Evolutionary conservation across 2,329 filamentous ascomycete species (phyloP).

Genomic region (Cercospora sesami): DNA sequence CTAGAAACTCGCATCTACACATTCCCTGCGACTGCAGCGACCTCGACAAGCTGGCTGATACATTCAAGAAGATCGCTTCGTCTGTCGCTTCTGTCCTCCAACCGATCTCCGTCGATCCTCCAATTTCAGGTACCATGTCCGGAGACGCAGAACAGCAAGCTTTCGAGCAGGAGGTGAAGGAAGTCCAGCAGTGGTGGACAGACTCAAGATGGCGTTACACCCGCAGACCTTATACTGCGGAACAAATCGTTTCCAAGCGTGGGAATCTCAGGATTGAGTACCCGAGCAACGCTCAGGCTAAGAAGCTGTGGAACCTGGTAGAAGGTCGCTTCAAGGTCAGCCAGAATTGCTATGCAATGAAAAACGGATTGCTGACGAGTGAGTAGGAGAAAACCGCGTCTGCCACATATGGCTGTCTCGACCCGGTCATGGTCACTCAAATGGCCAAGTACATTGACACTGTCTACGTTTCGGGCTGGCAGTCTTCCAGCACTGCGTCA

Average conservation of each 20-base stretch:
- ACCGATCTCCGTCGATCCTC: slow-evolving; percentile 31
- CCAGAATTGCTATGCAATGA: neutral
- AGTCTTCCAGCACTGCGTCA: slow-evolving; percentile 94
- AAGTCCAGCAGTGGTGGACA: slow-evolving; percentile 91
- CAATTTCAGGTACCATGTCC: slow-evolving; percentile 33
- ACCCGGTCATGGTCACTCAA: slow-evolving; percentile 97
- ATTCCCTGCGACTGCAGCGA: slow-evolving; percentile 7
- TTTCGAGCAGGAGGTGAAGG: slow-evolving; percentile 79
- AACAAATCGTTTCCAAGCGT: slow-evolving; percentile 95
- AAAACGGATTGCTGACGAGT: slow-evolving; percentile 2
- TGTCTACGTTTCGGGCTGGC: slow-evolving; percentile 98
- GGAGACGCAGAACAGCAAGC: slow-evolving; percentile 66
- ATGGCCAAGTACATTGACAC: slow-evolving; percentile 99
- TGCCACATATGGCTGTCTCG: slow-evolving; percentile 95
- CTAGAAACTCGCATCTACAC: neutral
- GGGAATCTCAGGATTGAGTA: slow-evolving; percentile 90
- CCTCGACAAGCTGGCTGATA: slow-evolving; percentile 38
- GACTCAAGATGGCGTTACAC: slow-evolving; percentile 91
- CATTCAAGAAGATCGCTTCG: slow-evolving; percentile 38
- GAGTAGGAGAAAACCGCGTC: slow-evolving; percentile 75
- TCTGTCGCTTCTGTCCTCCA: slow-evolving; percentile 34
- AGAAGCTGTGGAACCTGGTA: slow-evolving; percentile 92
- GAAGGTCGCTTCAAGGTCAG: slow-evolving; percentile 81
- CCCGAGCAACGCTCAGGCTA: slow-evolving; percentile 81
- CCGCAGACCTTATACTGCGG: slow-evolving; percentile 87